These are phyloP conservation scores for Penicillium vulpinum DNA, from an alignment of 2,329 filamentous ascomycete species.

Conservation along the genomic window DNA sequence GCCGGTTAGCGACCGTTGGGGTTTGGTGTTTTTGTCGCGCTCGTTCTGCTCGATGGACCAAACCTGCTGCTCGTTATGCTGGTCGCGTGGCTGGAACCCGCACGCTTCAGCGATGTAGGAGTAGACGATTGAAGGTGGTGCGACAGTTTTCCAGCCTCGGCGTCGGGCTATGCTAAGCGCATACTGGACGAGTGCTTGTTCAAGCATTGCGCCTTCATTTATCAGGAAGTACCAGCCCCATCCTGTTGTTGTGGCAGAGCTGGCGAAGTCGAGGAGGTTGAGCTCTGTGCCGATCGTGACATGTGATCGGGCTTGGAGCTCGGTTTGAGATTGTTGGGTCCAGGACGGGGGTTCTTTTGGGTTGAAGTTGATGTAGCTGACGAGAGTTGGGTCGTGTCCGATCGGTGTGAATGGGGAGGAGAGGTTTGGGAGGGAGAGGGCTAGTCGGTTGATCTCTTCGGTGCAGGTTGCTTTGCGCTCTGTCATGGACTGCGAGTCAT, in stretches of 20 bases:
- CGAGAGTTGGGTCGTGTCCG: slow-evolving; percentile 62
- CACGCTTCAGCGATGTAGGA: slow-evolving; percentile 86
- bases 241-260: slow-evolving; percentile 76
- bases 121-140: slow-evolving; percentile 89
- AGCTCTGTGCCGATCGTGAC: slow-evolving; percentile 83
- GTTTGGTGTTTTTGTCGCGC: slow-evolving; percentile 61
- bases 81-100: slow-evolving; percentile 90
- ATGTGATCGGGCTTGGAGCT: slow-evolving; percentile 61
- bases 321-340: slow-evolving; percentile 21
- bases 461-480: slow-evolving; percentile 36
- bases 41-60: slow-evolving; percentile 72
- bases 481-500: slow-evolving; percentile 35
- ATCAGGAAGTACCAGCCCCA: slow-evolving; percentile 98
- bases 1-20: slow-evolving; percentile 74
- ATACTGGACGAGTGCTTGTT: slow-evolving; percentile 89
- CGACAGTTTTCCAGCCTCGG: slow-evolving; percentile 75
- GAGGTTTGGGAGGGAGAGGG: slow-evolving; percentile 80
- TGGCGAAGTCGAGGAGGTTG: slow-evolving; percentile 86
- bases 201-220: slow-evolving; percentile 89
- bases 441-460: slow-evolving; percentile 70
- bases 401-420: slow-evolving; percentile 75
- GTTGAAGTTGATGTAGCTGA: slow-evolving; percentile 78
- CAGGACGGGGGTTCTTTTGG: slow-evolving; percentile 46
- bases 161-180: slow-evolving; percentile 71
- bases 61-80: slow-evolving; percentile 87